phyloP scores from a whole-genome alignment of 305 asterid species.

The Solanum chacoense region DNA sequence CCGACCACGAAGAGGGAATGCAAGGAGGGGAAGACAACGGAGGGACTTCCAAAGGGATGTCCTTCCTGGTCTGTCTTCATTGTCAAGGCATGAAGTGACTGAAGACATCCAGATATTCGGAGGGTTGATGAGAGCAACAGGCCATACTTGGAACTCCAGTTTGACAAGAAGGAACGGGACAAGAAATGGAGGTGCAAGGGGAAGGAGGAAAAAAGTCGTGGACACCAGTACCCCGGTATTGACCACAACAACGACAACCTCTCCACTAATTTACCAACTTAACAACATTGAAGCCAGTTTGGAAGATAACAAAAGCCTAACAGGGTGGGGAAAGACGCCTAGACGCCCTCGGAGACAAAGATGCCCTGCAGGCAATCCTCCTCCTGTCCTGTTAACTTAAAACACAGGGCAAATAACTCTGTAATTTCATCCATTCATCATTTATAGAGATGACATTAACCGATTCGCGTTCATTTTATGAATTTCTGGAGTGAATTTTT shows the following conservation, averaged over 20 bases:
- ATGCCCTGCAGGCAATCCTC: conserved; percentile 57
- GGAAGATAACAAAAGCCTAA: conserved; percentile 64
- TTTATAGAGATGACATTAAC: conserved; percentile 23
- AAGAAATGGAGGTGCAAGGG: conserved; percentile 50
- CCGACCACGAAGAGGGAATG: conserved; percentile 63
- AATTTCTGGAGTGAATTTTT: conserved; percentile 12
- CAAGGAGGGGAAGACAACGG: conserved; percentile 87
- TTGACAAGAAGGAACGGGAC: conserved; percentile 55
- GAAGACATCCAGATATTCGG: conserved; percentile 89
- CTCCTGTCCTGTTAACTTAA: conserved; percentile 42
- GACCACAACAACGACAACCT: conserved; percentile 19
- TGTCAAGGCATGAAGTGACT: conserved; percentile 78
- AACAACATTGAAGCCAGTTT: conserved; percentile 38
- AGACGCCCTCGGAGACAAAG: conserved; percentile 89
- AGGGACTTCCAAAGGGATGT: conserved; percentile 89
- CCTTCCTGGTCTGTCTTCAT: conserved; percentile 72
- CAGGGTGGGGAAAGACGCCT: conserved; percentile 95
- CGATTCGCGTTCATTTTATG: conserved; percentile 14
- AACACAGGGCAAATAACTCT: conserved; percentile 5
- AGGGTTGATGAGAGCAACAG: conserved; percentile 84
- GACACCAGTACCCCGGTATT: conserved; percentile 24
- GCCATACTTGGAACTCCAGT: conserved; percentile 58
- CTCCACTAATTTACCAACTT: conserved; percentile 35
- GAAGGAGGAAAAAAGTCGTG: conserved; percentile 44
- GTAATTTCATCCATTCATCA: conserved; percentile 19